Evolutionary conservation across 139 green algal genomes (phyloP).

Genomic region (Nannochloris sp.): DNA sequence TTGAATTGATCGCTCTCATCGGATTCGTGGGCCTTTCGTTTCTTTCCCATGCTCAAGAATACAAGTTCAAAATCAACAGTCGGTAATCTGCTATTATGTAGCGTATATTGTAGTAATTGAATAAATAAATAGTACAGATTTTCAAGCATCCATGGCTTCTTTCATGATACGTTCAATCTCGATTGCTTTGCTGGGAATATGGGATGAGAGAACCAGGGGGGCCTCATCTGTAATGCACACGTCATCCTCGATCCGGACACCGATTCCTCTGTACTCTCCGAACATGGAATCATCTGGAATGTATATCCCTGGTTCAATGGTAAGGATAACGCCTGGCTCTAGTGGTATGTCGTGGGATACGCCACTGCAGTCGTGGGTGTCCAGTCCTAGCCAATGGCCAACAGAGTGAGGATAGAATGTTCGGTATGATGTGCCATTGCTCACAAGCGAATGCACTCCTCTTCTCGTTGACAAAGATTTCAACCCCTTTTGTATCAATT

Average conservation of each 20-base stretch:
- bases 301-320: conserved; percentile 80
- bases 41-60: conserved; percentile 12
- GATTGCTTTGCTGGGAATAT: conserved; percentile 16
- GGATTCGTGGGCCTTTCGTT: conserved; percentile 5
- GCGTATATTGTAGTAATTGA: no score
- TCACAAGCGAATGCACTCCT: neutral
- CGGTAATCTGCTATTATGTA: no score
- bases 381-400: conserved; percentile 62
- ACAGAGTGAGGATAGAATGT: conserved; percentile 69
- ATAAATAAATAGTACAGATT: neutral
- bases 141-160: neutral
- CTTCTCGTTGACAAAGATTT: conserved; percentile 13
- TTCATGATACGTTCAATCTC: conserved; percentile 31
- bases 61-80: no score
- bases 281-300: conserved; percentile 51
- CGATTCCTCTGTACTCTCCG: conserved; percentile 42
- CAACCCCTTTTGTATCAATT: conserved; percentile 36
- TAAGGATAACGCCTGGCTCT: conserved; percentile 54
- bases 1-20: neutral
- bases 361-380: conserved; percentile 67
- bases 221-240: conserved; percentile 24
- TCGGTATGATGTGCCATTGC: neutral
- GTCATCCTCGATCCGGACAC: conserved; percentile 75
- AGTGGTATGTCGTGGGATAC: conserved; percentile 48
- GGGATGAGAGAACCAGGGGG: conserved; percentile 28